Evolutionary conservation across 768 basidiomycete genomes (phyloP).

Genomic region (Sarcodon aspratus): DNA sequence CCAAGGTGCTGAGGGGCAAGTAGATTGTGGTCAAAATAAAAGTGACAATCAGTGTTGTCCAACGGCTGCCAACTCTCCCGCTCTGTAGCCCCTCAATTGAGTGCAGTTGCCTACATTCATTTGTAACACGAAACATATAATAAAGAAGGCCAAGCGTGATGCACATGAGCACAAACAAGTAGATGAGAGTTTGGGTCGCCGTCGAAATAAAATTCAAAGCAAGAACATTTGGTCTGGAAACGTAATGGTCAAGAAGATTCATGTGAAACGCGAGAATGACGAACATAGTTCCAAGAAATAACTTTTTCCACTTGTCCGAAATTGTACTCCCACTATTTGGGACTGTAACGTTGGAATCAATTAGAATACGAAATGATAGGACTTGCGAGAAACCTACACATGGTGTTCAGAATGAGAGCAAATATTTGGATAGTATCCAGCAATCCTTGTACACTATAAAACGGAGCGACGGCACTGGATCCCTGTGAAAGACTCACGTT

Average conservation of each 20-base stretch:
- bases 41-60: conserved; percentile 47
- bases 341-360: conserved; percentile 3
- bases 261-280: conserved; percentile 11
- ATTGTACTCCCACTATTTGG: conserved; percentile 22
- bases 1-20: conserved; percentile 68
- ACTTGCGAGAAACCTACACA: conserved; percentile 27
- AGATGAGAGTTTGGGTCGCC: conserved; percentile 44
- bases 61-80: conserved; percentile 28
- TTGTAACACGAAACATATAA: conserved; percentile 42
- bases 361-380: neutral
- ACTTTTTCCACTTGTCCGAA: conserved; percentile 39
- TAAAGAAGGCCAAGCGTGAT: conserved; percentile 43
- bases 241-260: neutral
- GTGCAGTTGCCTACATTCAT: conserved; percentile 35
- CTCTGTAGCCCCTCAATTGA: conserved; percentile 45
- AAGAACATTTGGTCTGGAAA: conserved; percentile 52
- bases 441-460: conserved; percentile 61
- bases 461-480: conserved; percentile 55
- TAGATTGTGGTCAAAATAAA: conserved; percentile 63
- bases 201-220: conserved; percentile 64
- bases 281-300: conserved; percentile 62
- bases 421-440: conserved; percentile 63
- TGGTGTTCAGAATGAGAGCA: conserved; percentile 55
- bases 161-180: conserved; percentile 46
- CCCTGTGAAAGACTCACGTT: conserved; percentile 28